A percentile compares a stretch with the other conserved stretches of the same genome.
Evolutionary conservation across 1,284 basidiomycete genomes (phyloP).

Genomic region (Trametes sp.): DNA sequence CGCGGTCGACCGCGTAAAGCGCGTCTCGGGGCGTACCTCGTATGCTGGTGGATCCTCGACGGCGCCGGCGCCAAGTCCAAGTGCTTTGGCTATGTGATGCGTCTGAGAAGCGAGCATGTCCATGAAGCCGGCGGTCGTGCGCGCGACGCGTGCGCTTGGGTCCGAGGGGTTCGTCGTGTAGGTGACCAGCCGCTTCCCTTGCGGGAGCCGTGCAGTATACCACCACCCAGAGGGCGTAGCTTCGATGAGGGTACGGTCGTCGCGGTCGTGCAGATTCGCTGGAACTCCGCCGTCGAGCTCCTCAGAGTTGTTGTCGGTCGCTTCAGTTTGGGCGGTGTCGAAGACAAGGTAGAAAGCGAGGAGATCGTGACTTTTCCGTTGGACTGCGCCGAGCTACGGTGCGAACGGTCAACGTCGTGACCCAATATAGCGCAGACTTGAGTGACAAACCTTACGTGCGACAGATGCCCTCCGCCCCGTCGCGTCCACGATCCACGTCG

Average conservation of each 20-base stretch:
- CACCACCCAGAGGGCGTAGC: slow-evolving; percentile 45
- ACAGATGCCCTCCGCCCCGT: slow-evolving; percentile 45
- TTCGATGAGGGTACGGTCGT: slow-evolving; percentile 46
- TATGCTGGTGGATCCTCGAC: slow-evolving; percentile 18
- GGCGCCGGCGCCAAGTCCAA: neutral
- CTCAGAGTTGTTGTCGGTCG: neutral
- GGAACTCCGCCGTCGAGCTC: slow-evolving; percentile 15
- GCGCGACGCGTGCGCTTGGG: slow-evolving; percentile 38
- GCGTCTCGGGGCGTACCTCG: slow-evolving; percentile 3
- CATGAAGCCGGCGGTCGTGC: slow-evolving; percentile 41
- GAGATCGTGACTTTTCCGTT: slow-evolving; percentile 37
- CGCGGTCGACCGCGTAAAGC: slow-evolving; percentile 39
- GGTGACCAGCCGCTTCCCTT: slow-evolving; percentile 40
- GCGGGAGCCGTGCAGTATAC: slow-evolving; percentile 44
- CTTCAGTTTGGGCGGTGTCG: neutral
- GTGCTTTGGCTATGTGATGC: neutral
- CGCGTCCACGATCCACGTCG: slow-evolving; percentile 46
- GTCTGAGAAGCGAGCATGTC: slow-evolving; percentile 38
- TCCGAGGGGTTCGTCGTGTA: slow-evolving; percentile 43
- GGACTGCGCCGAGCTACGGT: slow-evolving; percentile 40
- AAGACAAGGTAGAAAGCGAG: slow-evolving; percentile 46
- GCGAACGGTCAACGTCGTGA: neutral
- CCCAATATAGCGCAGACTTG: neutral
- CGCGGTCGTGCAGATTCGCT: slow-evolving; percentile 33
- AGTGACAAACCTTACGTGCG: slow-evolving; percentile 38